Evolutionary conservation across 2,329 filamentous ascomycete genomes (phyloP).

Genomic region (Epichloe typhina): DNA sequence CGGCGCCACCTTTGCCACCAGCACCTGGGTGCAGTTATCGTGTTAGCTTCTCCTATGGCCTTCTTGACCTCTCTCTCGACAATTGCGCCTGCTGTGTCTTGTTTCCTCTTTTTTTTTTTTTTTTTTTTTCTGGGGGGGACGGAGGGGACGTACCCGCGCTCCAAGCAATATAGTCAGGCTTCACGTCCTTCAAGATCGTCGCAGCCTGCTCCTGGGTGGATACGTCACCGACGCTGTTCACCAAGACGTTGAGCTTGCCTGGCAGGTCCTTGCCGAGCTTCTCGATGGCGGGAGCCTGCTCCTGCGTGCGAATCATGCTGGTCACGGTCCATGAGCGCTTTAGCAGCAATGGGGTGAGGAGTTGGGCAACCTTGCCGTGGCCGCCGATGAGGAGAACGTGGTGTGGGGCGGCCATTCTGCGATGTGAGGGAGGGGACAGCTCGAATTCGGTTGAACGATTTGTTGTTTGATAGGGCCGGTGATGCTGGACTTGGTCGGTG

Average conservation of each 20-base stretch:
- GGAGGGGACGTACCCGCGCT: constrained; percentile 40
- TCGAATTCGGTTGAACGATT: too few relatives aligned
- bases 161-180: constrained; percentile 55
- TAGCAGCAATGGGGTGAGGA: constrained; percentile 65
- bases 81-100: not conserved
- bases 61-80: too few relatives aligned
- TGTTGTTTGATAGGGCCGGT: too few relatives aligned
- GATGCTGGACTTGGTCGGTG: too few relatives aligned
- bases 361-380: constrained; percentile 65
- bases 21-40: constrained; percentile 27
- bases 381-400: constrained; percentile 66
- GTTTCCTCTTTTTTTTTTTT: not conserved
- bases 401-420: constrained; percentile 19
- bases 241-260: constrained; percentile 54
- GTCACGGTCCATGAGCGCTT: constrained; percentile 64
- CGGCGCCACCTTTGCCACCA: constrained; percentile 44
- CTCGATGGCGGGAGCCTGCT: constrained; percentile 51
- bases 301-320: constrained; percentile 61
- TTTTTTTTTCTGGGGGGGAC: not conserved
- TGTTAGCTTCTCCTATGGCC: not conserved
- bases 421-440: too few relatives aligned
- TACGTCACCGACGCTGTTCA: constrained; percentile 60
- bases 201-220: constrained; percentile 49
- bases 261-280: constrained; percentile 43
- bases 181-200: constrained; percentile 45